Evolutionary conservation across 75 land plant species (phyloP).

Genomic region (Pinus tabuliformis): DNA sequence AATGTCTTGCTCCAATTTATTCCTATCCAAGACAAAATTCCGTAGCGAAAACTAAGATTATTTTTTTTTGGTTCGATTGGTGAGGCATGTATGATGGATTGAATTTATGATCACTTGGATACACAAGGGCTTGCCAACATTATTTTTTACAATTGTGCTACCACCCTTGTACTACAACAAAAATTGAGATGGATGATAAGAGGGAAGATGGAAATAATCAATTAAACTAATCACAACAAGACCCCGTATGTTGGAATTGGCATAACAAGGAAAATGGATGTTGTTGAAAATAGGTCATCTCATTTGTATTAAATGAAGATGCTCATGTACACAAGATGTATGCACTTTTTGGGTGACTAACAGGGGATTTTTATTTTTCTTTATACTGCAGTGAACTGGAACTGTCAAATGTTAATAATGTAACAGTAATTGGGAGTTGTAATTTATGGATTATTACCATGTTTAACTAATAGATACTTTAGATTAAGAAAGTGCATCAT

Average conservation of each 20-base stretch:
- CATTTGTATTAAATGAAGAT: conserved; percentile 40
- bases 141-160: no score
- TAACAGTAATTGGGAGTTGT: not conserved
- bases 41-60: not conserved
- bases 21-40: conserved; percentile 15
- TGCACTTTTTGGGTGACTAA: conserved; percentile 1
- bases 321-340: conserved; percentile 4
- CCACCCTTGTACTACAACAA: no score
- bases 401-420: conserved; percentile 1
- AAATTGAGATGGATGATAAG: conserved; percentile 12
- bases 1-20: conserved; percentile 25
- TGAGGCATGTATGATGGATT: no score
- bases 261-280: conserved; percentile 37
- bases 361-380: not conserved
- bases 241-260: conserved; percentile 31
- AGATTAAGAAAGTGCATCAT: conserved; percentile 3
- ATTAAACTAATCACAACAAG: conserved; percentile 37
- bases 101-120: no score
- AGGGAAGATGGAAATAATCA: conserved; percentile 17
- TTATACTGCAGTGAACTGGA: not conserved
- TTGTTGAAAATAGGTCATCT: conserved; percentile 46
- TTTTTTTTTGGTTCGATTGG: no score
- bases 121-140: no score
- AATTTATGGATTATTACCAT: conserved; percentile 1
- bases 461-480: not conserved